Evolutionary conservation across 495 filamentous ascomycete species (phyloP).

Genomic region (Penicillium canescens): DNA sequence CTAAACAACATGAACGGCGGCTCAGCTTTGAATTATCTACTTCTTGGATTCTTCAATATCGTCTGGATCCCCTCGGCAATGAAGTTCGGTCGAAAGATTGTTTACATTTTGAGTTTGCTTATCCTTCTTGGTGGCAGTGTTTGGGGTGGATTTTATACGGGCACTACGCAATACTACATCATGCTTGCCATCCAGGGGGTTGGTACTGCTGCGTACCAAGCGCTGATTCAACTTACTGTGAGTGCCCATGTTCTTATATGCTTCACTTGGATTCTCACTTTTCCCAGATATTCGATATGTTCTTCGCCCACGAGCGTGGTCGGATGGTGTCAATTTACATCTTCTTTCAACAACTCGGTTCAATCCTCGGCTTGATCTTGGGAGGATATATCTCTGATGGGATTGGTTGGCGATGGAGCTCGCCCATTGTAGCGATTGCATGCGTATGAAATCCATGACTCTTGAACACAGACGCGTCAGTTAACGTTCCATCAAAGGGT

Average conservation of each 20-base stretch:
- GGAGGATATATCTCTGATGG: conserved; percentile 31
- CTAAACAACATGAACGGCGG: conserved; percentile 34
- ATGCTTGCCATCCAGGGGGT: conserved; percentile 26
- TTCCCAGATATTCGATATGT: conserved; percentile 33
- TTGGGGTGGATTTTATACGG: conserved; percentile 27
- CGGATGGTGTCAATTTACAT: conserved; percentile 29
- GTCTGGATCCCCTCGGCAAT: conserved; percentile 36
- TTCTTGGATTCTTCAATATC: conserved; percentile 37
- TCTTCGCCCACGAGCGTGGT: conserved; percentile 29
- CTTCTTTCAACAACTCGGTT: conserved; percentile 31
- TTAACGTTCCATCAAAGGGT: conserved; percentile 9
- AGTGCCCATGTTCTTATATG: background rate
- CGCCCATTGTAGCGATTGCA: conserved; percentile 33
- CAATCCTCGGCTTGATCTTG: conserved; percentile 27
- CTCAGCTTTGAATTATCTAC: conserved; percentile 32
- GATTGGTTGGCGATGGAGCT: conserved; percentile 37
- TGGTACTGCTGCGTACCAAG: conserved; percentile 32
- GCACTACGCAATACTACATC: conserved; percentile 28
- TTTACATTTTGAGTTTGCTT: conserved; percentile 27
- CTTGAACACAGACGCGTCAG: background rate
- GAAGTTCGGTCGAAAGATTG: conserved; percentile 35
- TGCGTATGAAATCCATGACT: conserved; percentile 12
- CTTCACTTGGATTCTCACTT: background rate
- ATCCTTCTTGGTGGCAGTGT: conserved; percentile 21
- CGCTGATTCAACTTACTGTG: conserved; percentile 31